Conservation (phyloP, 1,284 basidiomycete genomes). For the Leccinum holopus region DNA sequence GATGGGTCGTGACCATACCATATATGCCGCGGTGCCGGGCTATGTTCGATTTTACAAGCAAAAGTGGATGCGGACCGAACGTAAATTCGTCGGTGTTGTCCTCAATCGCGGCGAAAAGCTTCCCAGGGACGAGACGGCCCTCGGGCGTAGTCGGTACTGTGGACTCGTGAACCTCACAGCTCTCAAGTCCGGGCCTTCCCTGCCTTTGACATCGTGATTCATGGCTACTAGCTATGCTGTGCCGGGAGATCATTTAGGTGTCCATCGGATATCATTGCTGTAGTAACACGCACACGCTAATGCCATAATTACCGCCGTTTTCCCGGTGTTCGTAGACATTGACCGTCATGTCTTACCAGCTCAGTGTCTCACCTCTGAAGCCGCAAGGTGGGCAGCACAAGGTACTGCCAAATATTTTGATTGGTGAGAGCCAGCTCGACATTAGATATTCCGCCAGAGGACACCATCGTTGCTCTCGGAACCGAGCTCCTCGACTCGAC, state of each 20-base stretch:
- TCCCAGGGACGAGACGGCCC: slow-evolving; percentile 70
- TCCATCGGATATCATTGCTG: slow-evolving; percentile 9
- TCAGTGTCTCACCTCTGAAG: slow-evolving; percentile 46
- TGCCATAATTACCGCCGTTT: slow-evolving; percentile 15
- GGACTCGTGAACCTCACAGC: slow-evolving; percentile 60
- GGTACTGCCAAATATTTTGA: not conserved
- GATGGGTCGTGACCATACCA: slow-evolving; percentile 89
- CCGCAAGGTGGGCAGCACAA: slow-evolving; percentile 40
- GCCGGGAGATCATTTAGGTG: not conserved
- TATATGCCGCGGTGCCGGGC: slow-evolving; percentile 86
- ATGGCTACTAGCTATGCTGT: slow-evolving; percentile 5
- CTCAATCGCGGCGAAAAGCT: slow-evolving; percentile 76
- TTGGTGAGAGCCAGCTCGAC: not conserved
- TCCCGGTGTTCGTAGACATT: slow-evolving; percentile 8
- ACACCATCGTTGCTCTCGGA: slow-evolving; percentile 52
- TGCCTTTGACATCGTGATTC: slow-evolving; percentile 1
- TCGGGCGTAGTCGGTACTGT: slow-evolving; percentile 78
- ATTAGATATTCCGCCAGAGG: slow-evolving; percentile 60
- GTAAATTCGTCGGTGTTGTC: slow-evolving; percentile 83
- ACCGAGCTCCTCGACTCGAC: slow-evolving; percentile 56
- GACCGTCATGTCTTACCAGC: slow-evolving; percentile 22
- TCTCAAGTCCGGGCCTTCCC: slow-evolving; percentile 11
- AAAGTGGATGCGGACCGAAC: slow-evolving; percentile 65
- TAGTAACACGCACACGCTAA: slow-evolving; percentile 20
- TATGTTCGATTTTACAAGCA: slow-evolving; percentile 90